phyloP scores from a whole-genome alignment of 1,139 yeast genomes.

The Waltiozyma sp. region DNA sequence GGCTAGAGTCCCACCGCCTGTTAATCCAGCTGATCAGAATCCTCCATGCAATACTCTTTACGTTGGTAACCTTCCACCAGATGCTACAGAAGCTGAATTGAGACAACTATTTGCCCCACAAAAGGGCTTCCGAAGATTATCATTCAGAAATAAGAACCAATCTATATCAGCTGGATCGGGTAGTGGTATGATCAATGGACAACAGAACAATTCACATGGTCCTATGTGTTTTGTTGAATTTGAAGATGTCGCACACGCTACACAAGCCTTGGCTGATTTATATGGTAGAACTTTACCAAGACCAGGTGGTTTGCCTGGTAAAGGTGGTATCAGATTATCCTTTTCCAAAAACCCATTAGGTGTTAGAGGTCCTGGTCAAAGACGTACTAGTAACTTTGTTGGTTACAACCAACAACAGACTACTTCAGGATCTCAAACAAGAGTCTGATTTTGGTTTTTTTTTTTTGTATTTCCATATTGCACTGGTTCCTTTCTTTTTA shows the following conservation, averaged over 20 bases:
- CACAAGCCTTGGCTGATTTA: conserved; percentile 83
- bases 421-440: conserved; percentile 33
- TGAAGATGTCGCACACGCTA: conserved; percentile 90
- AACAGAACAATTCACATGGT: conserved; percentile 49
- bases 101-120: conserved; percentile 81
- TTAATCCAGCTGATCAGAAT: conserved; percentile 97
- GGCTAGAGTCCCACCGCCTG: conserved; percentile 87
- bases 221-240: conserved; percentile 99
- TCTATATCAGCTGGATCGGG: conserved; percentile 31
- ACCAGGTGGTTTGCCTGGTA: conserved; percentile 43
- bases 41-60: conserved; percentile 97
- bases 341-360: conserved; percentile 95
- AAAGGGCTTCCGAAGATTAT: conserved; percentile 82
- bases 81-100: conserved; percentile 89
- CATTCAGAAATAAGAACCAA: conserved; percentile 69
- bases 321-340: conserved; percentile 90
- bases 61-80: conserved; percentile 95
- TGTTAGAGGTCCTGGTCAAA: conserved; percentile 52
- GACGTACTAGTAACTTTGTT: conserved; percentile 18
- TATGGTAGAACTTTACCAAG: conserved; percentile 80
- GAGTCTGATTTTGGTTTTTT: conserved; percentile 66
- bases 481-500: too few species aligned
- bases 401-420: conserved; percentile 7
- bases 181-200: conserved; percentile 12
- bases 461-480: conserved; percentile 73